These are phyloP conservation scores for Fomitopsis schrenkii DNA, from an alignment of 1,284 basidiomycete species.

Conservation along the genomic window DNA sequence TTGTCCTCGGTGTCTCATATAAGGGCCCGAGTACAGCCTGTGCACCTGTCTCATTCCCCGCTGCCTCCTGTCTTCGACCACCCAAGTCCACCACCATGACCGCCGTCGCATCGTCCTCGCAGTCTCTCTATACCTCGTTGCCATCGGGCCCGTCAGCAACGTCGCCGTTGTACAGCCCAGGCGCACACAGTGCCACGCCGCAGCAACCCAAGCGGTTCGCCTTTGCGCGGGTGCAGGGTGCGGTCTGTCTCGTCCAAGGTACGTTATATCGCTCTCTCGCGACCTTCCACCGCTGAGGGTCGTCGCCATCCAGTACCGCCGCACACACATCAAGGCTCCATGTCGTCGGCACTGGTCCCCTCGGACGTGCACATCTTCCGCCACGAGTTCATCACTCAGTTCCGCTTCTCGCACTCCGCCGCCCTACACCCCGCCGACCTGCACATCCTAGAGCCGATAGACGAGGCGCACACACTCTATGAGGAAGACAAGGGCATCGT, in stretches of 20 bases:
- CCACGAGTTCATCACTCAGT: constrained; percentile 39
- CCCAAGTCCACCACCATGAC: constrained; percentile 2
- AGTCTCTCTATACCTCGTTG: neutral
- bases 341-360: constrained; percentile 28
- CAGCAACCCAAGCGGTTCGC: constrained; percentile 24
- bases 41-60: neutral
- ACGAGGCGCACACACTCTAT: constrained; percentile 44
- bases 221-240: constrained; percentile 30
- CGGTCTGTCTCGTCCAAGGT: constrained; percentile 36
- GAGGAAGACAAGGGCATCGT: constrained; percentile 62
- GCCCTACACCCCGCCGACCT: constrained; percentile 40
- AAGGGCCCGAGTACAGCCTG: neutral
- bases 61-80: neutral
- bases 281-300: constrained; percentile 1
- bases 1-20: constrained; percentile 2
- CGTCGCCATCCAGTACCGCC: constrained; percentile 12
- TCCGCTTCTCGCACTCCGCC: constrained; percentile 35
- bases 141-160: neutral
- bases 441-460: constrained; percentile 50
- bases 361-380: constrained; percentile 33
- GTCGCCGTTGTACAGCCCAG: neutral
- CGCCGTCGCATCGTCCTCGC: neutral
- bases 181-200: neutral
- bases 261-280: constrained; percentile 6
- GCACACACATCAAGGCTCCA: constrained; percentile 13